Percentiles rank a stretch among this genome's conserved stretches.
These are phyloP conservation scores for Fraxinus xanthoxyloides DNA, from an alignment of 305 asterid genomes.

Conservation along the genomic window DNA sequence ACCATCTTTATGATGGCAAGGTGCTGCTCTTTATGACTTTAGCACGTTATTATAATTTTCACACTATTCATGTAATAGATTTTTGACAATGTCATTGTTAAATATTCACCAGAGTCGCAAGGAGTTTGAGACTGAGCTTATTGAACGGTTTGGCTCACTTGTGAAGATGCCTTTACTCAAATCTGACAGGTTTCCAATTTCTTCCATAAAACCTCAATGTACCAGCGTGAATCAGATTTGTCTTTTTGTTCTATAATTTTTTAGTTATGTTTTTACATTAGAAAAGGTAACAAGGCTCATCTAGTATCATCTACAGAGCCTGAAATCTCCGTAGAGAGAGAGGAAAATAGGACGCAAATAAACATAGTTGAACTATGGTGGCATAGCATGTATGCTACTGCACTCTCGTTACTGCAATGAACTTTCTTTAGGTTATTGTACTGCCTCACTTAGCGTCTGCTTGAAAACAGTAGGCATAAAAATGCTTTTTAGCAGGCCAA, in stretches of 20 bases:
- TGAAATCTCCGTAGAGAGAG: neutral
- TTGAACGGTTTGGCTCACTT: conserved; percentile 87
- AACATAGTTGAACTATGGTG: neutral
- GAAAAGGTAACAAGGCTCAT: neutral
- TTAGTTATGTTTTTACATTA: neutral
- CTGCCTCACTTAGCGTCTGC: neutral
- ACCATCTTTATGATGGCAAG: conserved; percentile 95
- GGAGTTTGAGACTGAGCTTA: conserved; percentile 79
- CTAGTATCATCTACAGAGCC: neutral
- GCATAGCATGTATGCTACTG: neutral
- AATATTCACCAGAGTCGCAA: conserved; percentile 59
- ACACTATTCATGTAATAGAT: neutral
- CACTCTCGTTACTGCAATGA: neutral
- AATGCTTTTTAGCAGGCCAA: neutral
- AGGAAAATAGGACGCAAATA: neutral
- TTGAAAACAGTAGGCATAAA: neutral
- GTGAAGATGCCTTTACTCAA: conserved; percentile 90
- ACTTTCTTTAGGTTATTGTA: neutral
- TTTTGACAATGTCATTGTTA: conserved; percentile 21
- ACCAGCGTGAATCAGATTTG: neutral
- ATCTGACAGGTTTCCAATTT: conserved; percentile 59
- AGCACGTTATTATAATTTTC: conserved; percentile 1
- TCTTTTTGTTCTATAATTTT: conserved; percentile 7
- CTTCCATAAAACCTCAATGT: conserved; percentile 8
- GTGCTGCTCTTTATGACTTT: conserved; percentile 34